Evolutionary conservation across 129 eudicot genomes (phyloP), one percentile per base, ranked within the genome.

Genomic region (Flaveria robusta): DNA sequence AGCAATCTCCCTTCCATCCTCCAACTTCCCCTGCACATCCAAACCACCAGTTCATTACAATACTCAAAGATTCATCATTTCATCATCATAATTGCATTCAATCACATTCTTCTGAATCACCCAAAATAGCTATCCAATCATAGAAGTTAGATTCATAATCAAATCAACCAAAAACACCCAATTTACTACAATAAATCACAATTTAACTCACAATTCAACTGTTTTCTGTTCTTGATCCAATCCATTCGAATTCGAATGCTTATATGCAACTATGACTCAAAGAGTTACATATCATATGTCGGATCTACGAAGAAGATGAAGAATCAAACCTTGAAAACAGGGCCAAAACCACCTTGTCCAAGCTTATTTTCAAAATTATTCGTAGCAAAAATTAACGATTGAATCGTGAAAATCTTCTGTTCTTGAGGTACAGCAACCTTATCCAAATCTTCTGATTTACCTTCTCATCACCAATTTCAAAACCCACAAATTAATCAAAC

Each of bases 281-380:
- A 60, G 1, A 26, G 4, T 26, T 16, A 24, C 41, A 27, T n/a
- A 55, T 22, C 62, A 8, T 3, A 55, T 55, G 19, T 19, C 31
- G 65, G 27, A 22, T 22, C 34, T 11, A 9, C 14, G 5, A 27
- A n/a, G 67, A 47, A 27, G 24, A 43, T 43, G 13, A 79, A 58
- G 2, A 8, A 52, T 26, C 72, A 23, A 31, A 91, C 97, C 97
- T 91, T 86, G 78, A 64, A 91, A 78, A 91, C 97, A 54, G 97
- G 95, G 18, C 97, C 95, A 82, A 91, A 88, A 20, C 97, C 97
- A 4, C 97, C 97, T 91, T 91, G 87, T 27, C 97, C 97, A 65
- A 91, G 97, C 85, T 91, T 91, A 51, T 77, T 71, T 56, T 78
- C 76, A 66, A 91, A 91, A 78, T 87, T 82, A 42, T 79, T 85